Evolutionary conservation across 176 grass and related monocot genomes (phyloP), one percentile per base, ranked within the genome.

Genomic region (Bromus sterilis): DNA sequence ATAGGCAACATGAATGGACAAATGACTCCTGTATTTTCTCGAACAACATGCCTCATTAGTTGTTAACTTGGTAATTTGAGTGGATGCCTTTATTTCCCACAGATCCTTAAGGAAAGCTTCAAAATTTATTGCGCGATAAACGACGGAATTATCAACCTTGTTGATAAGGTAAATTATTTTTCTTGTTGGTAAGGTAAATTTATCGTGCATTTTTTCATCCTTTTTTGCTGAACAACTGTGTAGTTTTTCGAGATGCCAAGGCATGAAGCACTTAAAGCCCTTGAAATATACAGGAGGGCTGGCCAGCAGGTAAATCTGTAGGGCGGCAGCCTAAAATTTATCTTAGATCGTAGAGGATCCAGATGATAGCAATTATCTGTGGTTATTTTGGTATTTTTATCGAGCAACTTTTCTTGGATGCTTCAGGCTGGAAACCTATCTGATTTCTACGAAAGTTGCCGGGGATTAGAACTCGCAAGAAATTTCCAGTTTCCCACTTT

Each of bases 231-330:
- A 56, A 42, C 69, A 86, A 79, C 35, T 34, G 28, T 86, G 61
- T 76, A 98, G 95, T 93, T 98, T 75, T 94, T 98, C 29, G 95
- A 98, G 82, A 98, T 98, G 95, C 95, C 95, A 87, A 98, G 86
- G 70, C 92, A 94, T 21, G 95, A 98, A 86, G 92, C 95, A 84
- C 70, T 91, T 30, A 98, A 93, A 87, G 92, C 95, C 40, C 84
- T 94, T 81, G 95, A 98, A 74, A 87, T 98, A 86, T 98, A 98
- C 71, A 93, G 71, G 71, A 98, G 88, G 39, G 88, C 92, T 84
- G 95, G 90, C 58, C 95, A 98, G 68, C 92, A 98, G 95, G 95
- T 98, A 81, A 80, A 66, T 76, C 30, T 83, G 21, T 12, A 58
- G 7, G 4, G 49, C 56, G 36, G 8, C 40, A 34, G 48, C 18